These are phyloP conservation scores for Escovopsis sp. DNA, from an alignment of 2,329 filamentous ascomycete species.

Conservation along the genomic window DNA sequence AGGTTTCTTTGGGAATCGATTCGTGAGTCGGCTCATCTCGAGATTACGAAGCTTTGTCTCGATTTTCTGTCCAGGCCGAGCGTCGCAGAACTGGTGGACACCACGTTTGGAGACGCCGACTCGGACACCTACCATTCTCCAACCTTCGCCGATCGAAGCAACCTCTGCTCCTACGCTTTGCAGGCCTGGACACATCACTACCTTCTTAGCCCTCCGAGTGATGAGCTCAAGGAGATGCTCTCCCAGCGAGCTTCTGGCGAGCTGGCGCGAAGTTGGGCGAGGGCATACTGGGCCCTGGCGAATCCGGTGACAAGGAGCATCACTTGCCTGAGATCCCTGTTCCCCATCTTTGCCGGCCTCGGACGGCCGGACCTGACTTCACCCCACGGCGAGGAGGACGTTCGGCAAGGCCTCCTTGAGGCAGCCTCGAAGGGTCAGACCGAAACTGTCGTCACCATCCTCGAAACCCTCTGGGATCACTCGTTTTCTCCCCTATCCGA, in stretches of 20 bases:
- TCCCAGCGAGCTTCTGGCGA: not conserved
- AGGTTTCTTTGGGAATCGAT: slow-evolving; percentile 3
- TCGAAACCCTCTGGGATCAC: not conserved
- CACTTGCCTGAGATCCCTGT: slow-evolving; percentile 2
- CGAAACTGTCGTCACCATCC: slow-evolving; percentile 1
- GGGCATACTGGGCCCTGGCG: slow-evolving; percentile 5
- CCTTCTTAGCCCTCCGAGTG: not conserved
- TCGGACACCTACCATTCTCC: slow-evolving; percentile 2
- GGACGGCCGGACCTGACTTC: not conserved
- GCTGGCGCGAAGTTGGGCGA: slow-evolving; percentile 3
- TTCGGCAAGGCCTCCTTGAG: slow-evolving; percentile 4
- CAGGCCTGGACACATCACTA: slow-evolving; percentile 6
- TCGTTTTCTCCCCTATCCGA: not conserved
- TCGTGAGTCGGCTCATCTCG: slow-evolving; percentile 3
- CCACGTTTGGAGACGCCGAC: slow-evolving; percentile 2
- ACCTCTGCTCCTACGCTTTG: slow-evolving; percentile 4
- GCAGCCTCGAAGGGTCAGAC: slow-evolving; percentile 4
- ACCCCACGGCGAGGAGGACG: slow-evolving; percentile 3
- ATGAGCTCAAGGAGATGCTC: slow-evolving; percentile 1
- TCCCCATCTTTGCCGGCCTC: slow-evolving; percentile 5
- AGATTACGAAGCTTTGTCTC: slow-evolving; percentile 4
- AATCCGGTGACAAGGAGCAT: slow-evolving; percentile 5
- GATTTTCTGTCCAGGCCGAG: slow-evolving; percentile 4
- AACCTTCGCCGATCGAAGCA: slow-evolving; percentile 2
- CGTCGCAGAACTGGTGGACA: slow-evolving; percentile 2